These are phyloP conservation scores for Xylariaceae sp. DNA, from an alignment of 2,329 filamentous ascomycete species.

Conservation along the genomic window DNA sequence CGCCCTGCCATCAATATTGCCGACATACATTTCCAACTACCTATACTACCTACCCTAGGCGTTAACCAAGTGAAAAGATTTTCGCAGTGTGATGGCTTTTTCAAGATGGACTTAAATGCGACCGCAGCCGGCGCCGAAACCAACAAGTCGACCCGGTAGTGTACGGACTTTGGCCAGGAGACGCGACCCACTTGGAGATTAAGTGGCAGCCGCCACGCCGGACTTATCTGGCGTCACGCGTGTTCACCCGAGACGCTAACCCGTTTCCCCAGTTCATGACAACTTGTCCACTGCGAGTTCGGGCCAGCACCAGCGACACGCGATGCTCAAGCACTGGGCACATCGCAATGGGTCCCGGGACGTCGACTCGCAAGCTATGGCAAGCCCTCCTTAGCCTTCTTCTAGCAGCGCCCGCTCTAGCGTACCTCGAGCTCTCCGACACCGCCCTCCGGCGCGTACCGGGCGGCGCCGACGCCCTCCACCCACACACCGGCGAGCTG, in stretches of 20 bases:
- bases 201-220: too few relatives aligned
- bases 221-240: too few relatives aligned
- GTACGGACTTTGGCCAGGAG: too few relatives aligned
- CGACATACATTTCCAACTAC: too few relatives aligned
- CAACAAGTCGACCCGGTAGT: too few relatives aligned
- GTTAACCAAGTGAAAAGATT: too few relatives aligned
- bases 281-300: conserved; percentile 1
- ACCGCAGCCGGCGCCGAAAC: too few relatives aligned
- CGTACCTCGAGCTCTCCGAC: conserved; percentile 62
- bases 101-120: too few relatives aligned
- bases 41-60: too few relatives aligned
- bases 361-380: conserved; percentile 1
- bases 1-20: too few relatives aligned
- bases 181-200: too few relatives aligned
- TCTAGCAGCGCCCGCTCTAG: conserved; percentile 24
- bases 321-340: conserved; percentile 6
- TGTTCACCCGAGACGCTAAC: background rate
- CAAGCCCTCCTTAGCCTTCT: conserved; percentile 9
- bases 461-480: conserved; percentile 68
- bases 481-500: conserved; percentile 70
- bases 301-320: background rate
- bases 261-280: conserved; percentile 1
- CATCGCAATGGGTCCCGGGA: conserved; percentile 12
- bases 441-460: conserved; percentile 68
- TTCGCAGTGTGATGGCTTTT: too few relatives aligned